A percentile compares a stretch with the other conserved stretches of the same genome.
These are phyloP conservation scores for Aspergillus diversus DNA, from an alignment of 495 filamentous ascomycete genomes.

Conservation along the genomic window DNA sequence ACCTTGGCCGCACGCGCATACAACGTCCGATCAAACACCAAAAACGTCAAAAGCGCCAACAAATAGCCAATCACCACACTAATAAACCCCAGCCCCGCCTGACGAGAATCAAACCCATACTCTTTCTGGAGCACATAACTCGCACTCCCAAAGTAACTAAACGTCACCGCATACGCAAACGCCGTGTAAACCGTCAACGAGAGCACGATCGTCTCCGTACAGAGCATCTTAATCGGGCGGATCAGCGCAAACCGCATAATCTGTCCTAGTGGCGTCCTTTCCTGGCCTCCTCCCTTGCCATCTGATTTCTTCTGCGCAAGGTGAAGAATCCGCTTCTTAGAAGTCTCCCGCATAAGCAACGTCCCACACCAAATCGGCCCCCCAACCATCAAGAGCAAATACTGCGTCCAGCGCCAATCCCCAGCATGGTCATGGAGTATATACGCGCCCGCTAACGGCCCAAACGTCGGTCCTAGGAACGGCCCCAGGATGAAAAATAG, in stretches of 20 bases:
- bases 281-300: background rate
- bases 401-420: slow-evolving; percentile 17
- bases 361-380: background rate
- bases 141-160: slow-evolving; percentile 12
- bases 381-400: slow-evolving; percentile 1
- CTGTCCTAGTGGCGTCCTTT: background rate
- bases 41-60: slow-evolving; percentile 4
- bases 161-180: slow-evolving; percentile 14
- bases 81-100: slow-evolving; percentile 5
- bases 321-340: background rate
- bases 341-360: slow-evolving; percentile 9
- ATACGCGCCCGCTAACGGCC: slow-evolving; percentile 11
- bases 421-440: slow-evolving; percentile 4
- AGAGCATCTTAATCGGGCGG: slow-evolving; percentile 4
- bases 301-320: background rate
- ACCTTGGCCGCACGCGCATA: background rate
- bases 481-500: slow-evolving; percentile 11
- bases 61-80: slow-evolving; percentile 16
- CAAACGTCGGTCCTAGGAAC: slow-evolving; percentile 13
- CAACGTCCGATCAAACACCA: slow-evolving; percentile 3
- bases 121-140: background rate
- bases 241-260: background rate
- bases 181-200: slow-evolving; percentile 14
- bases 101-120: slow-evolving; percentile 4
- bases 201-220: slow-evolving; percentile 4